Evolutionary conservation across 352 stramenopile genomes (phyloP).

Genomic region (Globisporangium paroecandrum): DNA sequence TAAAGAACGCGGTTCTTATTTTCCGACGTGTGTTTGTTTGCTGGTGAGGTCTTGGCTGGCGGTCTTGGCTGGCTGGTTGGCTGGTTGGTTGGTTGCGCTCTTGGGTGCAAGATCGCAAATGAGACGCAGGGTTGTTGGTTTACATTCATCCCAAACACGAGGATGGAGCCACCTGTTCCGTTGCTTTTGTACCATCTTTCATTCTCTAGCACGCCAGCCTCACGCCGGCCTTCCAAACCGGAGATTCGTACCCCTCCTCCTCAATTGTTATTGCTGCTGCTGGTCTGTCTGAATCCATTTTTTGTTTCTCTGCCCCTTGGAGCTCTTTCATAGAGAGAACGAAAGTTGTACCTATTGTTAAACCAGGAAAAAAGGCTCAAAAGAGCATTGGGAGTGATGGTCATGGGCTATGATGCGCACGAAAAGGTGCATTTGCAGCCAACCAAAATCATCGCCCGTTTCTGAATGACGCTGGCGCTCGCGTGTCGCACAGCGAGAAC

Average conservation of each 20-base stretch:
- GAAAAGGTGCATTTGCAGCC: slow-evolving; percentile 14
- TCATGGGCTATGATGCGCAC: slow-evolving; percentile 6
- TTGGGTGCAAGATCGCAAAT: slow-evolving; percentile 16
- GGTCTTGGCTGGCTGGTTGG: not conserved
- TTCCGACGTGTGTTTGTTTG: not conserved
- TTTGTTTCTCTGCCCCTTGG: not conserved
- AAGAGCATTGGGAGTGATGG: not conserved
- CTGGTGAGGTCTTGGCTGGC: not conserved
- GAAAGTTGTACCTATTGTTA: slow-evolving; percentile 14
- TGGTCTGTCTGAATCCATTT: slow-evolving; percentile 4
- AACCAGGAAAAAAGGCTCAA: not conserved
- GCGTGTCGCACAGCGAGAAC: not conserved
- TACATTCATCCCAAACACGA: not conserved
- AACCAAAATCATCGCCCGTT: slow-evolving; percentile 2
- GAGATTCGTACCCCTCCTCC: slow-evolving; percentile 2
- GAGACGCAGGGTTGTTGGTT: slow-evolving; percentile 1
- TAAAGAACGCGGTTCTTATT: not conserved
- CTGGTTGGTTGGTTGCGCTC: slow-evolving; percentile 1
- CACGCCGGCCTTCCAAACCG: slow-evolving; percentile 3
- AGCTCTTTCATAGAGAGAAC: not conserved
- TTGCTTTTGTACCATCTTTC: not conserved
- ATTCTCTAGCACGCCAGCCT: not conserved
- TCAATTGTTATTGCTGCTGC: not conserved
- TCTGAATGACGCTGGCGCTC: not conserved
- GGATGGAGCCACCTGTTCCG: not conserved